Evolutionary conservation across 441 rosid species (phyloP).

Genomic region (Biscutella laevigata): DNA sequence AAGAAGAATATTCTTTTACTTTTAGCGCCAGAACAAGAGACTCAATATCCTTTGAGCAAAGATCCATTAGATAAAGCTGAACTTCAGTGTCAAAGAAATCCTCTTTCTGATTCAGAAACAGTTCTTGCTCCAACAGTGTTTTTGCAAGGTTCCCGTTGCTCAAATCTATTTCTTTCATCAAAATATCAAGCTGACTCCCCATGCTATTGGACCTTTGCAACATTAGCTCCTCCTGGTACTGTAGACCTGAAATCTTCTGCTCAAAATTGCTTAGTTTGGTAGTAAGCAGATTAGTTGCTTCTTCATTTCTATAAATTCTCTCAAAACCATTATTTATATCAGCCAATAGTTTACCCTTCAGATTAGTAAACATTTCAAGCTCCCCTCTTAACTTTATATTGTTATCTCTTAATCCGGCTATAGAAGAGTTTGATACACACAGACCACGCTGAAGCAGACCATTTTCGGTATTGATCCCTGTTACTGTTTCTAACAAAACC

Average conservation of each 20-base stretch:
- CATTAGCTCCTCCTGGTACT: slow-evolving; percentile 88
- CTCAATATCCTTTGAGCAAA: slow-evolving; percentile 67
- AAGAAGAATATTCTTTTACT: slow-evolving; percentile 42
- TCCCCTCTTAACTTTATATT: slow-evolving; percentile 67
- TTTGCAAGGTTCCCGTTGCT: slow-evolving; percentile 41
- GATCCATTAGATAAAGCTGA: slow-evolving; percentile 40
- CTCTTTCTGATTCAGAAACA: slow-evolving; percentile 43
- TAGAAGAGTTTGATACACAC: slow-evolving; percentile 58
- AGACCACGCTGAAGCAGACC: slow-evolving; percentile 85
- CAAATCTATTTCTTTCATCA: slow-evolving; percentile 70
- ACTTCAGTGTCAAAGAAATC: slow-evolving; percentile 46
- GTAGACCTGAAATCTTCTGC: slow-evolving; percentile 59
- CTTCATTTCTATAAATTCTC: slow-evolving; percentile 72
- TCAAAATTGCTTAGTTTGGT: slow-evolving; percentile 59
- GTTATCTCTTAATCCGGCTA: slow-evolving; percentile 70
- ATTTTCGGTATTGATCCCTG: slow-evolving; percentile 82
- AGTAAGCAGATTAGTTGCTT: slow-evolving; percentile 58
- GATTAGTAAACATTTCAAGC: slow-evolving; percentile 68
- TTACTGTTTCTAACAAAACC: slow-evolving; percentile 71
- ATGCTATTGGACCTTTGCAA: slow-evolving; percentile 73
- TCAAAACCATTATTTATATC: slow-evolving; percentile 80
- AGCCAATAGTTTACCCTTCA: slow-evolving; percentile 74
- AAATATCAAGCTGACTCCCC: slow-evolving; percentile 70
- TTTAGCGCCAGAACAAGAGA: slow-evolving; percentile 46
- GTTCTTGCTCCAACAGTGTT: slow-evolving; percentile 55